Conservation (phyloP, 192 early-diverging fungal species). For the Mortierella alpina region DNA sequence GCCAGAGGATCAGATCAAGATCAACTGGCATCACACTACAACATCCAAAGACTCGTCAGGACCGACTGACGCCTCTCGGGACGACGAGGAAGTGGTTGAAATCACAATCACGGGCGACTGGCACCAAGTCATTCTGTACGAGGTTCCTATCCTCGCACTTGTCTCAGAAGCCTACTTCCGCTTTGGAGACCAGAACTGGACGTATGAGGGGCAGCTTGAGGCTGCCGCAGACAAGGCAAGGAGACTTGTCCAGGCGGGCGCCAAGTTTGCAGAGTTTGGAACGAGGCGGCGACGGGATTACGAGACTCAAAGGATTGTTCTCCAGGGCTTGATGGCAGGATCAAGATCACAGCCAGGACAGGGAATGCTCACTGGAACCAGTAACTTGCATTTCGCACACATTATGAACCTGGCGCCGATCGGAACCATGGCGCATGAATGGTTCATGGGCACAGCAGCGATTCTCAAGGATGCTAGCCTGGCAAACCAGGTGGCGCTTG, state of each 20-base stretch:
- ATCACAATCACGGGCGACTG: constrained; percentile 71
- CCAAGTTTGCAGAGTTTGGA: constrained; percentile 84
- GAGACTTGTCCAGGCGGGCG: constrained; percentile 64
- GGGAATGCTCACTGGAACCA: constrained; percentile 71
- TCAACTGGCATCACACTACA: constrained; percentile 26
- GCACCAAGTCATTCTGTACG: constrained; percentile 81
- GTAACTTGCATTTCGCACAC: constrained; percentile 77
- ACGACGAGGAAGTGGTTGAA: constrained; percentile 27
- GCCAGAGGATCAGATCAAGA: constrained; percentile 59
- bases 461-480: constrained; percentile 65
- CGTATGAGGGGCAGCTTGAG: constrained; percentile 68
- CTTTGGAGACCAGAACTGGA: constrained; percentile 78
- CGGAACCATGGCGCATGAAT: constrained; percentile 75
- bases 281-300: constrained; percentile 77
- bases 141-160: constrained; percentile 76
- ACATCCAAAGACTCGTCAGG: background rate
- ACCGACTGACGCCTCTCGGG: background rate
- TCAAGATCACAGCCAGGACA: constrained; percentile 16
- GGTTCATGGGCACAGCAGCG: constrained; percentile 80
- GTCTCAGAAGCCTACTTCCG: constrained; percentile 78
- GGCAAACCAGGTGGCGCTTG: constrained; percentile 70
- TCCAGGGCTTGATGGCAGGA: constrained; percentile 57
- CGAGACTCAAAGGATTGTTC: constrained; percentile 72
- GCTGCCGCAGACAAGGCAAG: constrained; percentile 60
- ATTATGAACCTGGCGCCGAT: constrained; percentile 57